Percentiles rank a stretch among this genome's conserved stretches.
Evolutionary conservation across 1,284 basidiomycete genomes (phyloP).

Genomic region (Moniliophthora roreri): DNA sequence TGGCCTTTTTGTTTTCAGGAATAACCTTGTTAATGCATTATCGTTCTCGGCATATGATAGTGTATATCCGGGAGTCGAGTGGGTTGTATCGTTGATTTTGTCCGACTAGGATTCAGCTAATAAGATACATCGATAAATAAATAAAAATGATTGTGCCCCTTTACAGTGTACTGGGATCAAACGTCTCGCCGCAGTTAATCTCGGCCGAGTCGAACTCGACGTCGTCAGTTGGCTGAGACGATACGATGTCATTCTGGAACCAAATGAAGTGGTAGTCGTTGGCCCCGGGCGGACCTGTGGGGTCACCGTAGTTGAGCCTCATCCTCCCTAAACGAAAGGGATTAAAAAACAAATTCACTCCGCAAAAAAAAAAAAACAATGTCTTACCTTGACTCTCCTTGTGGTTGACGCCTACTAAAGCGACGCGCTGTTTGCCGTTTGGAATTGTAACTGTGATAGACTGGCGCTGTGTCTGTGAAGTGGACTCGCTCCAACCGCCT

Average conservation of each 20-base stretch:
- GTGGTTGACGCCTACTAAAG: too few species aligned
- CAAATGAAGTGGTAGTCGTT: background rate
- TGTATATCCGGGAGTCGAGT: too few species aligned
- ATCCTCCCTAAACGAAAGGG: background rate
- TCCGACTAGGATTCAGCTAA: too few species aligned
- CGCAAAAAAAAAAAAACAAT: too few species aligned
- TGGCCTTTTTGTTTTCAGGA: too few species aligned
- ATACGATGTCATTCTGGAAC: slow-evolving; percentile 1
- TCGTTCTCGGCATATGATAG: too few species aligned
- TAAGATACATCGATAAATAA: too few species aligned
- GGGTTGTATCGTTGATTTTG: too few species aligned
- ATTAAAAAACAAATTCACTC: too few species aligned
- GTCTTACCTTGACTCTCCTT: too few species aligned
- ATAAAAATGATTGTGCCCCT: too few species aligned
- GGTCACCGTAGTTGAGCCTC: background rate
- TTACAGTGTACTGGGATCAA: background rate
- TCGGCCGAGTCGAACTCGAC: background rate
- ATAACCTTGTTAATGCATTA: too few species aligned
- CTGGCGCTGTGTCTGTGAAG: background rate
- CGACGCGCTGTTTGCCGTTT: background rate
- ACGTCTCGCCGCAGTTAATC: background rate
- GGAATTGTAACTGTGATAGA: background rate
- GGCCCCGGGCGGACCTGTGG: background rate
- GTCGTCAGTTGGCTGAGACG: background rate
- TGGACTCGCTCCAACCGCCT: background rate